Percentiles rank a stretch among this genome's conserved stretches.
phyloP scores from a whole-genome alignment of 1,284 basidiomycete genomes.

The Pseudozyma pruni region DNA sequence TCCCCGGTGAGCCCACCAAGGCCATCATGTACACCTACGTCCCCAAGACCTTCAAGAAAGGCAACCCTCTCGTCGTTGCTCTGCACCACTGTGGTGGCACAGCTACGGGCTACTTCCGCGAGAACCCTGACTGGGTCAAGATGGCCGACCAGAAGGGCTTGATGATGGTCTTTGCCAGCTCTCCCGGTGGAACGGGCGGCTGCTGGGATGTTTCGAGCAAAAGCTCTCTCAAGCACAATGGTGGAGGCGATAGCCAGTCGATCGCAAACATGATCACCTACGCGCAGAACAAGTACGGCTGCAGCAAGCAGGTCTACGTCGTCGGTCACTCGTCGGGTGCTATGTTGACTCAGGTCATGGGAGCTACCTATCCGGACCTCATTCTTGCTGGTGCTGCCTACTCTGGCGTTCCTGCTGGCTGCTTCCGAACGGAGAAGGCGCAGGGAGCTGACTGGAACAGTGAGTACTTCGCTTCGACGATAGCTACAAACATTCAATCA shows the following conservation, averaged over 20 bases:
- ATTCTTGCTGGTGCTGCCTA: conserved; percentile 16
- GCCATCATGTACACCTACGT: conserved; percentile 30
- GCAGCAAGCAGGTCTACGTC: conserved; percentile 6
- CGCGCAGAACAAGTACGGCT: conserved; percentile 20
- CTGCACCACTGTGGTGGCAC: conserved; percentile 32
- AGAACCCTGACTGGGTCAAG: conserved; percentile 19
- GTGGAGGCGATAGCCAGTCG: conserved; percentile 18
- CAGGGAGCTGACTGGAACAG: conserved; percentile 17
- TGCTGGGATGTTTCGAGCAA: conserved; percentile 28
- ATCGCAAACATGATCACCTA: conserved; percentile 27
- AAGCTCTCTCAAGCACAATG: conserved; percentile 20
- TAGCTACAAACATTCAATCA: too few relatives aligned
- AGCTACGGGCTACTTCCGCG: conserved; percentile 13
- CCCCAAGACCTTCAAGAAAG: conserved; percentile 31
- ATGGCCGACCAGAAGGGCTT: conserved; percentile 29
- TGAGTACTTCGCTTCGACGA: too few relatives aligned
- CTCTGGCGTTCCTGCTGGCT: conserved; percentile 27
- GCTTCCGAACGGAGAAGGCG: conserved; percentile 5
- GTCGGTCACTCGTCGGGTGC: conserved; percentile 20
- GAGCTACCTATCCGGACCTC: conserved; percentile 12
- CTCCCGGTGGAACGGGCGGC: conserved; percentile 5
- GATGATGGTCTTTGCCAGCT: conserved; percentile 20
- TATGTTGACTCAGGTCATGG: conserved; percentile 16
- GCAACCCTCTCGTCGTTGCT: conserved; percentile 22
- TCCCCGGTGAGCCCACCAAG: conserved; percentile 13